These are phyloP conservation scores for Ophiostoma montium DNA, from an alignment of 2,329 filamentous ascomycete genomes.

Conservation along the genomic window DNA sequence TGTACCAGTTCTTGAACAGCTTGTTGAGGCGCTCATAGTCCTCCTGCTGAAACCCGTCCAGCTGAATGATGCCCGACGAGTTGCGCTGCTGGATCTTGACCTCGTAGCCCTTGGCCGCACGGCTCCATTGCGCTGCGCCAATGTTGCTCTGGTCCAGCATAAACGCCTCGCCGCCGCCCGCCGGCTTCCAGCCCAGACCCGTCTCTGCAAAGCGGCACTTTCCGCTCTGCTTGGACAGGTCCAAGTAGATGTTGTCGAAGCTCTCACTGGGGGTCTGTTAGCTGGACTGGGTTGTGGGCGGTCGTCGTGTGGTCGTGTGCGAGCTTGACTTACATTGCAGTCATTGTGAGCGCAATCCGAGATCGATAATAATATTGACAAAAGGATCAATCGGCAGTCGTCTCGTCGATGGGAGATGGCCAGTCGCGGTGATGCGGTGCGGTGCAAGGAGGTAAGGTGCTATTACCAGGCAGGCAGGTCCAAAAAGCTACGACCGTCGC, in stretches of 20 bases:
- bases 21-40: constrained; percentile 85
- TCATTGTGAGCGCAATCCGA: too few species aligned
- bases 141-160: constrained; percentile 84
- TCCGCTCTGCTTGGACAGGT: constrained; percentile 82
- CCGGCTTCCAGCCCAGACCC: constrained; percentile 90
- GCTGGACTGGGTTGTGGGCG: neutral
- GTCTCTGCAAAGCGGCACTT: constrained; percentile 92
- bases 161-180: constrained; percentile 77
- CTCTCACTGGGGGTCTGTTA: constrained; percentile 49
- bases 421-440: too few species aligned
- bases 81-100: constrained; percentile 79
- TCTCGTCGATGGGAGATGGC: too few species aligned
- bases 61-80: constrained; percentile 72
- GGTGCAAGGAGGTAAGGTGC: too few species aligned
- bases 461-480: too few species aligned
- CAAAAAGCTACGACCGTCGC: too few species aligned
- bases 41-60: constrained; percentile 91
- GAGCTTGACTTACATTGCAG: too few species aligned
- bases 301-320: too few species aligned
- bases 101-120: constrained; percentile 83
- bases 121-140: constrained; percentile 81
- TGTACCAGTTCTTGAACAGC: constrained; percentile 97
- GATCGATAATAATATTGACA: too few species aligned
- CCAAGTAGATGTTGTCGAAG: constrained; percentile 94
- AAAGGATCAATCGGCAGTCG: too few species aligned